Conservation (phyloP, 129 eudicot species). For the Cynara cardunculus region DNA sequence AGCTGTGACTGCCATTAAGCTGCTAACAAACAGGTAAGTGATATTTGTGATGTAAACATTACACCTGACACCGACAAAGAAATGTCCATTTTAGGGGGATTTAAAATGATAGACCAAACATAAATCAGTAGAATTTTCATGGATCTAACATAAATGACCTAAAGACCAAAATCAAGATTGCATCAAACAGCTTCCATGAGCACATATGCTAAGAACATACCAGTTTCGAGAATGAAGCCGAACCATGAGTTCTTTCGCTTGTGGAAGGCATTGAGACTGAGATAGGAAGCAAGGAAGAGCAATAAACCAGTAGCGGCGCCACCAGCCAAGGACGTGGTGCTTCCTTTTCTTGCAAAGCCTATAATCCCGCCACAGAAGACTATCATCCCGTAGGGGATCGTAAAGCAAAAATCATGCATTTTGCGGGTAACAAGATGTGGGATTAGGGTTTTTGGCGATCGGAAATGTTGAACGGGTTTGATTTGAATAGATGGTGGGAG, state of each 20-base stretch:
- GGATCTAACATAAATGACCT: not conserved
- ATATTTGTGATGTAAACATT: not conserved
- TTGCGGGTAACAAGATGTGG: slow-evolving; percentile 20
- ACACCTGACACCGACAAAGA: not conserved
- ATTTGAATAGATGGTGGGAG: slow-evolving; percentile 4
- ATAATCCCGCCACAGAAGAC: slow-evolving; percentile 70
- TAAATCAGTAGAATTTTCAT: not conserved
- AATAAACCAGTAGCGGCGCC: slow-evolving; percentile 73
- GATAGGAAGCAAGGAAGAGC: slow-evolving; percentile 78
- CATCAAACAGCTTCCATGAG: slow-evolving; percentile 13
- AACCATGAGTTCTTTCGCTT: slow-evolving; percentile 69
- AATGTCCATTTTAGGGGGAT: not conserved
- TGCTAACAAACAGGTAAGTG: not conserved
- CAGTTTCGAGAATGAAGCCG: slow-evolving; percentile 68
- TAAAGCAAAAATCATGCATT: slow-evolving; percentile 99
- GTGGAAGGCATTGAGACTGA: slow-evolving; percentile 78
- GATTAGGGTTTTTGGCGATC: slow-evolving; percentile 29
- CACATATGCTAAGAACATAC: slow-evolving; percentile 28
- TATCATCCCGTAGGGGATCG: slow-evolving; percentile 90
- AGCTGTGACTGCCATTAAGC: not conserved
- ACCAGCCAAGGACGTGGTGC: slow-evolving; percentile 81
- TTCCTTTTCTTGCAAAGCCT: slow-evolving; percentile 76
- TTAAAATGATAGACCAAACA: not conserved
- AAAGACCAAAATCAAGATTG: not conserved
- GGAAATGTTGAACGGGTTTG: slow-evolving; percentile 4